These are phyloP conservation scores for Kwoniella dejecticola DNA, from an alignment of 768 basidiomycete genomes.

Conservation along the genomic window DNA sequence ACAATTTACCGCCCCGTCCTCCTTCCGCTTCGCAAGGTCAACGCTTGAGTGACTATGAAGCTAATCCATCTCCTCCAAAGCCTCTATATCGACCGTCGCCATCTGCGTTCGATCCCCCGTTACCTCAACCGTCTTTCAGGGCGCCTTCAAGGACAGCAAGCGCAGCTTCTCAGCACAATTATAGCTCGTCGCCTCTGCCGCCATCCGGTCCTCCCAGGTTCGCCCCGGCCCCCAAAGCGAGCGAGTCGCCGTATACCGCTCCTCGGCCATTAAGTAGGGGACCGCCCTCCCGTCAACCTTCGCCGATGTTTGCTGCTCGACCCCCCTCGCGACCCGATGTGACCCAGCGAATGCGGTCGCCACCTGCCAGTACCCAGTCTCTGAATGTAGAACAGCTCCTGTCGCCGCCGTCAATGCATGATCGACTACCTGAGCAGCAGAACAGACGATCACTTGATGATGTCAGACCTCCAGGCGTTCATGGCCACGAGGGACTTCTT, in stretches of 20 bases:
- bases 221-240: constrained; percentile 12
- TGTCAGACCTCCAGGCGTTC: too few species aligned
- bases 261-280: constrained; percentile 18
- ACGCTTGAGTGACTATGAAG: background rate
- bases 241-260: constrained; percentile 8
- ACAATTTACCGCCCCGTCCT: constrained; percentile 11
- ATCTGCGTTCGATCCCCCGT: constrained; percentile 10
- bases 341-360: constrained; percentile 9
- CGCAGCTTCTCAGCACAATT: constrained; percentile 6
- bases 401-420: constrained; percentile 3
- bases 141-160: constrained; percentile 13
- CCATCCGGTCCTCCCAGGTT: background rate
- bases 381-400: constrained; percentile 5
- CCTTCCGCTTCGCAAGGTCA: constrained; percentile 7
- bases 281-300: constrained; percentile 8
- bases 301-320: constrained; percentile 19
- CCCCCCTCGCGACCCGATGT: constrained; percentile 16
- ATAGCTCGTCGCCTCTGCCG: background rate
- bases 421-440: background rate
- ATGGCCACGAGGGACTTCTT: too few species aligned
- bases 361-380: constrained; percentile 2
- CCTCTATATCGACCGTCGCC: constrained; percentile 11
- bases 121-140: constrained; percentile 1
- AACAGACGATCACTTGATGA: background rate
- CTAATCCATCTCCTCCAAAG: constrained; percentile 1